These are phyloP conservation scores for Ceriops zippeliana DNA, from an alignment of 345 rosid genomes.

Conservation along the genomic window DNA sequence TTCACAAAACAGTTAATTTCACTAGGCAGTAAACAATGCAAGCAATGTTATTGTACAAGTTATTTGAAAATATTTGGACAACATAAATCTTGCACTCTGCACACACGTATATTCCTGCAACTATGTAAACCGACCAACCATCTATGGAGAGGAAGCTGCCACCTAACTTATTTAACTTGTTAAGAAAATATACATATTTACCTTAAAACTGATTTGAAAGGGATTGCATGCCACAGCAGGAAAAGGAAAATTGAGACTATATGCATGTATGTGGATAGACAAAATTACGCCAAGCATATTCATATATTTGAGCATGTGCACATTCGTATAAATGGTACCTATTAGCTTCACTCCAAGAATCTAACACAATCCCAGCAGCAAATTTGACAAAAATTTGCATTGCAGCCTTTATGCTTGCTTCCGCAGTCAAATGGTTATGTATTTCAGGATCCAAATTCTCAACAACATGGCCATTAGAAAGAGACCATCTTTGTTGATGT, in stretches of 20 bases:
- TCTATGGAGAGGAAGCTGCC: too few species aligned
- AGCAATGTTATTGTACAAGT: too few species aligned
- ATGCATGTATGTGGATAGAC: background rate
- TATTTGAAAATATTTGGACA: too few species aligned
- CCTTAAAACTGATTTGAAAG: too few species aligned
- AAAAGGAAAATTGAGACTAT: background rate
- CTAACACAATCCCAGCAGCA: conserved; percentile 74
- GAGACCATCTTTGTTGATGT: conserved; percentile 63
- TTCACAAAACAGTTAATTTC: too few species aligned
- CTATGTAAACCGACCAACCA: too few species aligned
- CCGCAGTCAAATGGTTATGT: conserved; percentile 63
- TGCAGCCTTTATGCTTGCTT: conserved; percentile 86
- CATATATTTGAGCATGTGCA: background rate
- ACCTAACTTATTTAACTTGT: too few species aligned
- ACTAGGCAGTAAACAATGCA: too few species aligned
- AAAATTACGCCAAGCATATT: background rate
- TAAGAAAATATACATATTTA: too few species aligned
- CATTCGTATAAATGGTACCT: conserved; percentile 36
- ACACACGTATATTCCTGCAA: too few species aligned
- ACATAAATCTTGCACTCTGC: too few species aligned
- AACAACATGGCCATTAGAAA: conserved; percentile 63
- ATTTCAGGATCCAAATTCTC: conserved; percentile 67
- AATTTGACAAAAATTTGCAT: conserved; percentile 91
- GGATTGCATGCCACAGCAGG: background rate
- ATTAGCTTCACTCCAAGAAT: conserved; percentile 81